A percentile compares a stretch with the other conserved stretches of the same genome.
phyloP scores from a whole-genome alignment of 2,329 filamentous ascomycete genomes.

The Chalaropsis thielavioides region DNA sequence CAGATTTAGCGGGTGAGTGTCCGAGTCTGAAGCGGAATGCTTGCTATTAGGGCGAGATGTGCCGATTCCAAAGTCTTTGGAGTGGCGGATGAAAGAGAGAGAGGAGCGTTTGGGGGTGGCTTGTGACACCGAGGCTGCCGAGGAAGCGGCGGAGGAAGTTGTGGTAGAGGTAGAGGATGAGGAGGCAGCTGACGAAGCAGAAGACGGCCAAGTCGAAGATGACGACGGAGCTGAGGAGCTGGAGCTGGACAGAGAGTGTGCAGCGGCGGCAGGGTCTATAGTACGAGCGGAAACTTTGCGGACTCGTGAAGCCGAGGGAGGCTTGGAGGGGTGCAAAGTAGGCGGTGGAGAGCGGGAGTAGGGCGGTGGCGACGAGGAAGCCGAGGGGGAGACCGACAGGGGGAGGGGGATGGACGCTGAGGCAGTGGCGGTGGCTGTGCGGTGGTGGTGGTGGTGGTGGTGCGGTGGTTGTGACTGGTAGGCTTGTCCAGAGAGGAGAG shows the following conservation, averaged over 20 bases:
- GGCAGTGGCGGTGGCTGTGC: neutral
- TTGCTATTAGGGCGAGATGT: constrained; percentile 38
- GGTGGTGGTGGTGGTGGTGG: neutral
- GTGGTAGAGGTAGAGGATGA: constrained; percentile 2
- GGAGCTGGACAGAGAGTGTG: neutral
- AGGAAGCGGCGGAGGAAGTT: neutral
- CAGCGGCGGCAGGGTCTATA: neutral
- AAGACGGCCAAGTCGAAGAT: neutral
- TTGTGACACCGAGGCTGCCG: neutral
- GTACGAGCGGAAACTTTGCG: constrained; percentile 11
- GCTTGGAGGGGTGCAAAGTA: constrained; percentile 8
- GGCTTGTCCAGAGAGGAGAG: neutral
- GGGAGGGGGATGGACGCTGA: neutral
- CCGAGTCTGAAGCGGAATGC: constrained; percentile 35
- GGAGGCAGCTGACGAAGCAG: constrained; percentile 6
- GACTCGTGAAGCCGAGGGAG: constrained; percentile 9
- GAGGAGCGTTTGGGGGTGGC: constrained; percentile 17
- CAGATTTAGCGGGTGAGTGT: constrained; percentile 79
- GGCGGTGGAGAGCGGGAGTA: constrained; percentile 14
- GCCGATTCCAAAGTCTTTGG: constrained; percentile 33
- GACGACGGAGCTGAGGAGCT: neutral
- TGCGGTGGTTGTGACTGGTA: neutral
- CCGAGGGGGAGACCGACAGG: neutral
- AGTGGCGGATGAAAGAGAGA: constrained; percentile 32
- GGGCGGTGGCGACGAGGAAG: constrained; percentile 12